A percentile compares a stretch with the other conserved stretches of the same genome.
These are phyloP conservation scores for Salvia sclarea DNA, from an alignment of 305 asterid species.

Conservation along the genomic window DNA sequence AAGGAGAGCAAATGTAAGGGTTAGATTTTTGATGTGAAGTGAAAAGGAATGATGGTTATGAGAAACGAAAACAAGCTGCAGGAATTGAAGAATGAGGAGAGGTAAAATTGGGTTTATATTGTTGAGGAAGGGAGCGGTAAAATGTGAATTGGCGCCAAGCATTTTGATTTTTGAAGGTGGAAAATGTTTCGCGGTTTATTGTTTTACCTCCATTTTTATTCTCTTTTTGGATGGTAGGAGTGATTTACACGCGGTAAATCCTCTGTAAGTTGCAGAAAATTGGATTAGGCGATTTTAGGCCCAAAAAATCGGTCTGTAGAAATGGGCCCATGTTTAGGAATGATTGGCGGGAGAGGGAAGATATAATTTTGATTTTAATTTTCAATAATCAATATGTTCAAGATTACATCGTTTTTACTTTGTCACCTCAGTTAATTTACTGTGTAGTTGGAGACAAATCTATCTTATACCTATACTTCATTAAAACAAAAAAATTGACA, in stretches of 20 bases:
- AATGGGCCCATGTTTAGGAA: not conserved
- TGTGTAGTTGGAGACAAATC: no score
- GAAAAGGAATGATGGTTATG: not conserved
- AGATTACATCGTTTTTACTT: no score
- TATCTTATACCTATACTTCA: no score
- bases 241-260: no score
- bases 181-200: conserved; percentile 18
- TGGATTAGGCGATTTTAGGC: not conserved
- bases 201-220: not conserved
- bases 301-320: not conserved
- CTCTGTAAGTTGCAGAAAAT: no score
- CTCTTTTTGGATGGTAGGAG: conserved; percentile 12
- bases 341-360: no score
- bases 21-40: not conserved
- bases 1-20: not conserved
- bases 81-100: not conserved
- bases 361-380: no score
- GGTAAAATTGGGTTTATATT: not conserved
- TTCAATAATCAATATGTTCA: no score
- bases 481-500: no score
- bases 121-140: not conserved
- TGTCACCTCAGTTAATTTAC: no score
- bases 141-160: conserved; percentile 30
- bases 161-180: conserved; percentile 17
- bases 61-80: not conserved